Evolutionary conservation across 2,329 filamentous ascomycete genomes (phyloP), one percentile per base, ranked within the genome.

Genomic region (Trichophyton verrucosum): DNA sequence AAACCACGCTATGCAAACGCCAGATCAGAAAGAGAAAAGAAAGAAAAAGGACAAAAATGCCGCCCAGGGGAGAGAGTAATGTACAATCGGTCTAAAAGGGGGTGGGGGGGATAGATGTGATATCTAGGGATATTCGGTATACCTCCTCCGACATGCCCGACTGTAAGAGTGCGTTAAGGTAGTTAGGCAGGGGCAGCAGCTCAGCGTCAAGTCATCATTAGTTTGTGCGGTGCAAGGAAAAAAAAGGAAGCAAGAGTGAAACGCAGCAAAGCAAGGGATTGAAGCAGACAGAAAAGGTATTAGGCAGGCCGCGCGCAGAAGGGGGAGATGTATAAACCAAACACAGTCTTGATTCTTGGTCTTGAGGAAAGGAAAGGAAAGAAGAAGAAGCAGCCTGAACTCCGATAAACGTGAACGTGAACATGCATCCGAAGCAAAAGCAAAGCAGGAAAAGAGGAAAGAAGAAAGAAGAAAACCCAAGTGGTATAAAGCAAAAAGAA

Each of bases 1-100:
- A 56, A 57, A 38, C 55, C 55, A 57, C 55, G 55, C 55, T 57
- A 57, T 57, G 55, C 55, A 57, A 40, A 57, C 55, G 55, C 55
- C 55, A 57, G 22, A 53, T 7, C 49, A 17, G 22, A 53, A 13
- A 46, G 46, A 51, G 8, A 51, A 51, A 17, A 3, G 4, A 9
- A 33, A 17, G 30, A 53, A 51, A 33, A 24, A 17, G n/a, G 15
- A 33, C 6, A 27, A 15, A 57, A 57, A 42, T 38, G 55, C 55
- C 55, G 13, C 55, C 55, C 55, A 57, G 33, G 33, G 27, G 3
- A 38, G 33, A 38, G 11, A 30, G 40, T 38, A 42, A 36, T 36
- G 20, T 57, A 57, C 55, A 57, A 57, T 57, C 55, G 55, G 55
- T 57, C 55, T 57, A 57, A 57, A 56, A 27, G 33, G 55, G n/a